These are phyloP conservation scores for Aspergillus persii DNA, from an alignment of 2,329 filamentous ascomycete genomes.

Conservation along the genomic window DNA sequence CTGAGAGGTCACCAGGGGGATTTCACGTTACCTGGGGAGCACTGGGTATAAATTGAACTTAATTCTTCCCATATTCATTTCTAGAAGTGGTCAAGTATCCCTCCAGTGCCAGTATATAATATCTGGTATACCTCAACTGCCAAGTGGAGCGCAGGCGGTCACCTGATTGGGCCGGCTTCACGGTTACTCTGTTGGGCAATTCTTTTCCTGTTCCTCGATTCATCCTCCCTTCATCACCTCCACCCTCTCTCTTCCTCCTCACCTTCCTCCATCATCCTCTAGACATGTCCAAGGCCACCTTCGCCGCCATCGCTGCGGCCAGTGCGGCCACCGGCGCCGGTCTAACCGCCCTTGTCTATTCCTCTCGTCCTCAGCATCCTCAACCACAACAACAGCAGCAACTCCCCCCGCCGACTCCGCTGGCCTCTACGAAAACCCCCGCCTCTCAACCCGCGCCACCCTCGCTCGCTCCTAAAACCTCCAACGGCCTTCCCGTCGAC, in stretches of 20 bases:
- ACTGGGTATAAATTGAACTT: background rate
- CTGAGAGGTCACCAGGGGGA: background rate
- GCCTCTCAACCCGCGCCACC: conserved; percentile 36
- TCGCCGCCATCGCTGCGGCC: conserved; percentile 72
- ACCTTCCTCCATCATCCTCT: background rate
- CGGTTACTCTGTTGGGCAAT: background rate
- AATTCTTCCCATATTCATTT: no score
- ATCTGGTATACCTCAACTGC: background rate
- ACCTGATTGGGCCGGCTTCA: conserved; percentile 1
- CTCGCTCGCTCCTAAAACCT: conserved; percentile 28
- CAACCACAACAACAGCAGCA: conserved; percentile 17
- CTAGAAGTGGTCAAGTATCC: no score
- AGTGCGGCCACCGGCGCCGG: conserved; percentile 75
- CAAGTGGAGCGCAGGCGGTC: background rate
- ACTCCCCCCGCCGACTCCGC: conserved; percentile 29
- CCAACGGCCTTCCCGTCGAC: conserved; percentile 57
- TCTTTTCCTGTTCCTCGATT: conserved; percentile 1
- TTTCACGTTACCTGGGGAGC: background rate
- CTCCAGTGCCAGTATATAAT: no score
- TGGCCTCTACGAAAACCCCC: conserved; percentile 33
- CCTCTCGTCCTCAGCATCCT: conserved; percentile 42
- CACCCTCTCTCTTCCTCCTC: background rate
- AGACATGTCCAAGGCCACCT: conserved; percentile 74
- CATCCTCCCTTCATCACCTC: background rate
- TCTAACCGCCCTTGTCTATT: conserved; percentile 66